Conservation (phyloP, 2,329 filamentous ascomycete genomes). For the Cyphellophora attinorum region DNA sequence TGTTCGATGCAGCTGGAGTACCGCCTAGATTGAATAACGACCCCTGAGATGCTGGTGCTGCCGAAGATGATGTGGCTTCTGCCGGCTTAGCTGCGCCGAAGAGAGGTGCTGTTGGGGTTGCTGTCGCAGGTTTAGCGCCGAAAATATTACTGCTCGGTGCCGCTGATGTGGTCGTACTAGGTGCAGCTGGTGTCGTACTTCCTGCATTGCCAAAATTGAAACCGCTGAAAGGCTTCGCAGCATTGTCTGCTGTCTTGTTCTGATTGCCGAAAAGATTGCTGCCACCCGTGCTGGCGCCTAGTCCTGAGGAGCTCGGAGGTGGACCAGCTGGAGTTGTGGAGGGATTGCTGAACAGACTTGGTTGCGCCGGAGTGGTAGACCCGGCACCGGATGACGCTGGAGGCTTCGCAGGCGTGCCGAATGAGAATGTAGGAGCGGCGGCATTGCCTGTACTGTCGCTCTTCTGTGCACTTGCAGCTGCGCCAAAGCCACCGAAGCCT, state of each 20-base stretch:
- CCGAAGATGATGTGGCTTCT: constrained; percentile 3
- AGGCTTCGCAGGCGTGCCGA: constrained; percentile 7
- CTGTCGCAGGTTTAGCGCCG: constrained; percentile 19
- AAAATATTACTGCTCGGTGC: constrained; percentile 28
- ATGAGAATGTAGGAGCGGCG: constrained; percentile 7
- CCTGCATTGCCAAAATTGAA: constrained; percentile 22
- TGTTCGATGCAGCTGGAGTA: too few relatives aligned
- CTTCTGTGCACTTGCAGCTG: too few relatives aligned
- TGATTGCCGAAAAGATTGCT: constrained; percentile 22
- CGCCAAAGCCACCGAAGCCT: too few relatives aligned
- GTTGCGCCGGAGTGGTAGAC: constrained; percentile 25
- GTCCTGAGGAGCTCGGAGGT: constrained; percentile 26
- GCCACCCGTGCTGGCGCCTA: constrained; percentile 22
- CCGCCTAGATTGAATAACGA: too few relatives aligned
- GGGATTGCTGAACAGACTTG: constrained; percentile 28
- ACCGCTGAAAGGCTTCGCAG: constrained; percentile 6
- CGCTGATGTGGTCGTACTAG: constrained; percentile 16
- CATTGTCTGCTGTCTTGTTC: constrained; percentile 18
- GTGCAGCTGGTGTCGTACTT: constrained; percentile 20
- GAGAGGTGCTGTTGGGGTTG: constrained; percentile 5
- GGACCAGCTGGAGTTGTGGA: constrained; percentile 43
- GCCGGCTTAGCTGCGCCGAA: constrained; percentile 10
- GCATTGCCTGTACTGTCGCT: too few relatives aligned
- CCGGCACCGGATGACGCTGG: constrained; percentile 20
- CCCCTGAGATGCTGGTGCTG: not conserved